These are phyloP conservation scores for Podospora pseudocomata DNA, from an alignment of 495 filamentous ascomycete species.

Conservation along the genomic window DNA sequence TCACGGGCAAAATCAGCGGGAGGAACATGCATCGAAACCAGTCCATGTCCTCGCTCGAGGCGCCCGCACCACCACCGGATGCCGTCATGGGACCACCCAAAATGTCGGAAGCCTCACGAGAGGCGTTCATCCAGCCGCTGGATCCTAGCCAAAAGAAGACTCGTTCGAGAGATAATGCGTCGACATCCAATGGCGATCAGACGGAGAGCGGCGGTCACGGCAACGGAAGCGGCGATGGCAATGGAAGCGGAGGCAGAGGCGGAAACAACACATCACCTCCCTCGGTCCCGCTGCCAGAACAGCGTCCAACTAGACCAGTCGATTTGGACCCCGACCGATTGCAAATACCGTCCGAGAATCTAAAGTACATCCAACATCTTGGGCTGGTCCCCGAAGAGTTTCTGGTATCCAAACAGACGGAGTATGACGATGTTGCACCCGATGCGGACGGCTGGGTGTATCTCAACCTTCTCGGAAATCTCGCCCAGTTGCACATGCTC, in stretches of 20 bases:
- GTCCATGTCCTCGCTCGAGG: constrained; percentile 24
- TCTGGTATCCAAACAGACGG: constrained; percentile 11
- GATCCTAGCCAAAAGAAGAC: constrained; percentile 31
- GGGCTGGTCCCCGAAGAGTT: constrained; percentile 54
- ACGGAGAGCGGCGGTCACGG: constrained; percentile 37
- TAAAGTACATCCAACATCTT: constrained; percentile 70
- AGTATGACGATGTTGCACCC: constrained; percentile 43
- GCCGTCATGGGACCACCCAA: constrained; percentile 13
- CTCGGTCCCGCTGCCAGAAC: constrained; percentile 46
- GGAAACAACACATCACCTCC: constrained; percentile 43
- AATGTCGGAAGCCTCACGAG: constrained; percentile 31
- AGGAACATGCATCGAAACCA: constrained; percentile 17
- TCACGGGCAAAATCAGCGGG: constrained; percentile 61
- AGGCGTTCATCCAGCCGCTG: constrained; percentile 38
- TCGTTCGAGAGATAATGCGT: constrained; percentile 36
- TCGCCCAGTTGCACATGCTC: constrained; percentile 75
- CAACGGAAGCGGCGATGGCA: constrained; percentile 31
- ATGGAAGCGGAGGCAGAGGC: constrained; percentile 24
- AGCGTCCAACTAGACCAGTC: constrained; percentile 66
- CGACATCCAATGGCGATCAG: constrained; percentile 37
- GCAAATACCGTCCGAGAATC: constrained; percentile 66
- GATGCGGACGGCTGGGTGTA: constrained; percentile 70
- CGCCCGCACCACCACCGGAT: constrained; percentile 5
- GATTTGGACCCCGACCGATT: constrained; percentile 67
- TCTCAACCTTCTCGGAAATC: constrained; percentile 73